Evolutionary conservation across 2,329 filamentous ascomycete species (phyloP), one percentile per base, ranked within the genome.

Genomic region (Apiospora saccharicola): DNA sequence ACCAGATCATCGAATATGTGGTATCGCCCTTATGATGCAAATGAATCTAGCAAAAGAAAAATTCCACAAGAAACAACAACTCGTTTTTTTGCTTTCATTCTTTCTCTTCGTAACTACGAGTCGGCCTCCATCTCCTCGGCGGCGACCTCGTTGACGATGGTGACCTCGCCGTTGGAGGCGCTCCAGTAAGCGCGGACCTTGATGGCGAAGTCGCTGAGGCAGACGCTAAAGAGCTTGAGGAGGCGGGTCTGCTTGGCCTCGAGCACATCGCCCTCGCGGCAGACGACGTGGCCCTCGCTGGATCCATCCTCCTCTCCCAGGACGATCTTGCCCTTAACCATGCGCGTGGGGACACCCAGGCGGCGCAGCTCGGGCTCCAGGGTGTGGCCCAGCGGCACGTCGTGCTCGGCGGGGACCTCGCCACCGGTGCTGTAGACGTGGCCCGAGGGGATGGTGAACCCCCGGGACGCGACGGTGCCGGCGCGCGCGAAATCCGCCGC

Each of bases 171-270:
- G 30, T 81, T 86, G n/a, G 88, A 86, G 3, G 90, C 84, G 77
- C 83, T 89, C 90, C 91, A 93, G 82, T 92, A 90, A 80, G 95
- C 95, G 82, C 93, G 85, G 76, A 97, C 85, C 79, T 91, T 88
- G 72, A 99, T 91, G 82, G 88, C 92, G 86, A 99, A 99, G 85
- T 98, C 95, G 72, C 94, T 94, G 84, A 96, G 90, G 75, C 93
- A 94, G 72, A 98, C 90, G 70, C 94, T 93, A 84, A 99, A 98
- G 79, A 98, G 88, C 90, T 98, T 98, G 83, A 99, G 83, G 80
- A 99, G 85, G 75, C 95, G 92, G 72, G 96, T 98, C 88, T 99
- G 96, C 78, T 96, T 90, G 76, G 93, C 95, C 83, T 98, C 95
- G 76, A 99, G 85, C 64, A 91, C 88, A 80, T 98, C 90, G 14